phyloP scores from a whole-genome alignment of 2,329 filamentous ascomycete genomes.

The Ceratocystis diversiconidia region DNA sequence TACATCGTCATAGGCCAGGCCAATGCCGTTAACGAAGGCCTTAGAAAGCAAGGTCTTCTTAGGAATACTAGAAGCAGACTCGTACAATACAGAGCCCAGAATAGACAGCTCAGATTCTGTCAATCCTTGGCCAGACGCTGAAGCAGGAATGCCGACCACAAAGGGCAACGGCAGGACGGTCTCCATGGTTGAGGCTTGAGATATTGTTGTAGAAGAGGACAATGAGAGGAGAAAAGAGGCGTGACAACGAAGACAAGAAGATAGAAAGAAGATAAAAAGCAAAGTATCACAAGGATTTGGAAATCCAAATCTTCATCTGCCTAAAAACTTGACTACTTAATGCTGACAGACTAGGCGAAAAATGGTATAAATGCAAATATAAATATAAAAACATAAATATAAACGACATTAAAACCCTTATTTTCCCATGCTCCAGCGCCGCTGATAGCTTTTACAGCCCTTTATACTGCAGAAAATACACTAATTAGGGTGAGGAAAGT shows the following conservation, averaged over 20 bases:
- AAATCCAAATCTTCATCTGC: constrained; percentile 12
- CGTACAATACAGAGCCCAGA: constrained; percentile 44
- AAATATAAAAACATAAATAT: neutral
- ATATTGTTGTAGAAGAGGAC: neutral
- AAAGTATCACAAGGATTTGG: constrained; percentile 13
- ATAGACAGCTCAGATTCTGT: constrained; percentile 43
- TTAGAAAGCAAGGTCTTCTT: constrained; percentile 38
- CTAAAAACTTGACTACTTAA: neutral
- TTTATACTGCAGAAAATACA: constrained; percentile 5
- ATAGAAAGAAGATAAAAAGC: neutral
- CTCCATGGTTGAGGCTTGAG: constrained; percentile 36
- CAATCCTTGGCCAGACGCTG: constrained; percentile 38
- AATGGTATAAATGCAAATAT: neutral
- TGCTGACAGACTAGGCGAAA: neutral
- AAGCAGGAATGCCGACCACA: constrained; percentile 41
- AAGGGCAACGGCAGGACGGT: constrained; percentile 50
- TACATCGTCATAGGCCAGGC: constrained; percentile 52
- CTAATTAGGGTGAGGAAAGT: neutral
- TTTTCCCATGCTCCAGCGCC: neutral
- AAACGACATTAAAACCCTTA: neutral
- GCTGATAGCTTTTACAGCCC: constrained; percentile 4
- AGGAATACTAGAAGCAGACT: constrained; percentile 24
- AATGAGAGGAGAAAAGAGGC: neutral
- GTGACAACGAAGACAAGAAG: neutral
- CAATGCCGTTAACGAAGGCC: constrained; percentile 64